Evolutionary conservation across 345 rosid species (phyloP).

Genomic region (Eucalyptus viminalis): DNA sequence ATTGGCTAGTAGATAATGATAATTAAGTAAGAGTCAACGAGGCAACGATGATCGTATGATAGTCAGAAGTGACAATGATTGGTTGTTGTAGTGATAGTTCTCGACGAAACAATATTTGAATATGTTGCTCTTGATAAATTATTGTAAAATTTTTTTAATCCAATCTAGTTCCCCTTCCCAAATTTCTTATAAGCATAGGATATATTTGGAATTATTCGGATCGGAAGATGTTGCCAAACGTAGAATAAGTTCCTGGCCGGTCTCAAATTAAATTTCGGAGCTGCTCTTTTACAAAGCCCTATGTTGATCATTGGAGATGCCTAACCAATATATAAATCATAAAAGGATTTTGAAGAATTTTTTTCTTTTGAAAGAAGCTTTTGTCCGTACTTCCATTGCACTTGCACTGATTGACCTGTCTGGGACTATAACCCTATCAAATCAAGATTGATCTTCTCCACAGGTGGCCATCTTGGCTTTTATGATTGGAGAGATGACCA

Average conservation of each 20-base stretch:
- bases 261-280: background rate
- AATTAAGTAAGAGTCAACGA: background rate
- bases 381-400: background rate
- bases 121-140: background rate
- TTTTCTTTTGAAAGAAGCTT: background rate
- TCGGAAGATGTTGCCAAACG: background rate
- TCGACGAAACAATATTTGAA: accelerated
- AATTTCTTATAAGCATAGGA: background rate
- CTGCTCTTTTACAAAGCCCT: background rate
- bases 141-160: background rate
- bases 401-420: background rate
- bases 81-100: accelerated
- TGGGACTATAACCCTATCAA: background rate
- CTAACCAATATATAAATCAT: background rate
- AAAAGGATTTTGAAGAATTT: background rate
- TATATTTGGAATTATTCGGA: background rate
- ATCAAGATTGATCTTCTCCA: background rate
- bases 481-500: background rate
- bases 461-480: background rate
- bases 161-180: background rate
- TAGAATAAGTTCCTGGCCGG: background rate
- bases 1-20: background rate
- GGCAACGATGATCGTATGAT: accelerated
- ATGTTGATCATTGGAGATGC: background rate
- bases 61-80: accelerated